A percentile compares a stretch with the other conserved stretches of the same genome.
These are phyloP conservation scores for Begonia loranthoides DNA, from an alignment of 306 rosid species.

Conservation along the genomic window DNA sequence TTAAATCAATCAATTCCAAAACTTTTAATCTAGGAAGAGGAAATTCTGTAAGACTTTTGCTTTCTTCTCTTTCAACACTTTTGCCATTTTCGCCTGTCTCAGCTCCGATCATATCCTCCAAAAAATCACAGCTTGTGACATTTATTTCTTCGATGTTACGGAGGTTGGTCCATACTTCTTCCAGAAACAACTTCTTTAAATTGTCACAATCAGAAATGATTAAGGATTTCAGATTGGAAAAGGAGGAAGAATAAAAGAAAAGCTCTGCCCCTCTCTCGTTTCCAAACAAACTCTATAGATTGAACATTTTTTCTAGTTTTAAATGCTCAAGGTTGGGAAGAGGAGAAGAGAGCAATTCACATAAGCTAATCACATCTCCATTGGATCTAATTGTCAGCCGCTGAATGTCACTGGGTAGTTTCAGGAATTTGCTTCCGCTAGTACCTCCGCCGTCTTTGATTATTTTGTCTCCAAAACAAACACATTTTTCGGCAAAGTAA, in stretches of 20 bases:
- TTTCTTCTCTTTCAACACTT: not conserved
- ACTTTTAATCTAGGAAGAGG: not conserved
- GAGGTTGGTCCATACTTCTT: not conserved
- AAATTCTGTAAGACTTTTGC: too few species aligned
- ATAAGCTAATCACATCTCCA: not conserved
- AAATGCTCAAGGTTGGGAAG: not conserved
- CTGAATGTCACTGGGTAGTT: not conserved
- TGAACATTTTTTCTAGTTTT: not conserved
- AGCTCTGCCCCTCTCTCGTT: not conserved
- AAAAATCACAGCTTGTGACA: not conserved
- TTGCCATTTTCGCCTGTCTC: not conserved
- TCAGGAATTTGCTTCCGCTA: not conserved
- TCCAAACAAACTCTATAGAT: not conserved
- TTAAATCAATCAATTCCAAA: not conserved
- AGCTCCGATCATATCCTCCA: constrained; percentile 1
- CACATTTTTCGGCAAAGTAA: not conserved
- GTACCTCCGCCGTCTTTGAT: not conserved
- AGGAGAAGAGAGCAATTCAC: not conserved
- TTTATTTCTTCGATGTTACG: not conserved
- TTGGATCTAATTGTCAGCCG: not conserved
- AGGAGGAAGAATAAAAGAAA: not conserved
- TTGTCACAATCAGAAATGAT: not conserved
- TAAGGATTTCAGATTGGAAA: not conserved
- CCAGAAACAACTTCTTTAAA: not conserved
- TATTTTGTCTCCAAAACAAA: not conserved